Percentiles rank a stretch among this genome's conserved stretches.
These are phyloP conservation scores for Scedosporium minutisporum DNA, from an alignment of 2,329 filamentous ascomycete species.

Conservation along the genomic window DNA sequence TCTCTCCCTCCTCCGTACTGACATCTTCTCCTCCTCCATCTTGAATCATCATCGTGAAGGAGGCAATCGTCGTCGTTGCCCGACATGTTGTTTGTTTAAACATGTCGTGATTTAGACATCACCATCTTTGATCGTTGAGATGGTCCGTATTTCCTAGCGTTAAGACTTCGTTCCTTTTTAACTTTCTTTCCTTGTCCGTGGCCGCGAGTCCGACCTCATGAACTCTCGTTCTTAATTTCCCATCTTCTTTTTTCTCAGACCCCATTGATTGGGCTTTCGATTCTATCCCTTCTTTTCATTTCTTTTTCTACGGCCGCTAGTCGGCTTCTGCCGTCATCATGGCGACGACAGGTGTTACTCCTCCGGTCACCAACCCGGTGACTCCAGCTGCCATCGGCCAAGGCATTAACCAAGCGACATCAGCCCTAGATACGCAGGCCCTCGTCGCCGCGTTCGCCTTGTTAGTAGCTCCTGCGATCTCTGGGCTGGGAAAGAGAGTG, in stretches of 20 bases:
- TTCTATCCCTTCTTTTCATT: slow-evolving; percentile 20
- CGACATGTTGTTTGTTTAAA: background rate
- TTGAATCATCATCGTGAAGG: background rate
- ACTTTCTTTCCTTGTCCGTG: background rate
- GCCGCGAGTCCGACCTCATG: background rate
- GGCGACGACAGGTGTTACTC: background rate
- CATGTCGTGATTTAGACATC: slow-evolving; percentile 1
- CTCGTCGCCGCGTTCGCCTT: slow-evolving; percentile 45
- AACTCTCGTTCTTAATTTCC: slow-evolving; percentile 13
- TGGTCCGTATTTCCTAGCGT: background rate
- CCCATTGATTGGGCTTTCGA: slow-evolving; percentile 39
- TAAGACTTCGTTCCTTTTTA: background rate
- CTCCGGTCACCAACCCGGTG: slow-evolving; percentile 6
- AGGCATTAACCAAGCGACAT: slow-evolving; percentile 29
- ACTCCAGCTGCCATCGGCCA: background rate
- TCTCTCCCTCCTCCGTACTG: background rate
- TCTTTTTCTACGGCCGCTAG: slow-evolving; percentile 16
- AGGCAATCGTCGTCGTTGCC: background rate
- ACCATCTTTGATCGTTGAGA: background rate
- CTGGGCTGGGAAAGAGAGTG: background rate
- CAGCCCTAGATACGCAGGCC: slow-evolving; percentile 33
- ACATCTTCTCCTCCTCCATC: slow-evolving; percentile 2
- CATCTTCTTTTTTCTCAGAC: slow-evolving; percentile 21
- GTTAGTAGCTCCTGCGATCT: slow-evolving; percentile 25
- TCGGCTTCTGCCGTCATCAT: slow-evolving; percentile 6